Percentiles rank a stretch among this genome's conserved stretches.
phyloP scores from a whole-genome alignment of 805 yeast species.

The Limtongia smithiae region DNA sequence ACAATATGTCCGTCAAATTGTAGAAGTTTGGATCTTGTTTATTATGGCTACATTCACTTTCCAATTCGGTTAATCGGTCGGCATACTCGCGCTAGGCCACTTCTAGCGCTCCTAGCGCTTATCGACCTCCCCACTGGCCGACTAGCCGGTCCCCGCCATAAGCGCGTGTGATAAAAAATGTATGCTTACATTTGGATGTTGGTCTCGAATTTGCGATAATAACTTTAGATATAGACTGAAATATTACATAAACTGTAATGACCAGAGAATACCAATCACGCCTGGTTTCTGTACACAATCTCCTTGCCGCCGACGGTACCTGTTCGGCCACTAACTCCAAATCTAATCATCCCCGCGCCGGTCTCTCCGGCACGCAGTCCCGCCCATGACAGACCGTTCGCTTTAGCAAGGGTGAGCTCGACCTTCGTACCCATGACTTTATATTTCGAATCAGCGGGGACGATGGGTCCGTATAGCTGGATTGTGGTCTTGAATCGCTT shows the following conservation, averaged over 20 bases:
- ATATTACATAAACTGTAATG: background rate
- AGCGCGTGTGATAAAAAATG: too few species aligned
- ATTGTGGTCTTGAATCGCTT: constrained; percentile 26
- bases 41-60: too few species aligned
- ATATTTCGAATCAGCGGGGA: constrained; percentile 29
- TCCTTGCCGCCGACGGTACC: constrained; percentile 32
- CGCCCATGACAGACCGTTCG: constrained; percentile 30
- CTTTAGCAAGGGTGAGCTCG: constrained; percentile 28
- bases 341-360: constrained; percentile 33
- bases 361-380: constrained; percentile 31
- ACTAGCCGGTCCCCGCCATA: too few species aligned
- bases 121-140: too few species aligned
- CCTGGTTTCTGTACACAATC: constrained; percentile 25
- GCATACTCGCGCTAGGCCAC: too few species aligned
- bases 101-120: too few species aligned
- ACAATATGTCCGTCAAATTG: too few species aligned
- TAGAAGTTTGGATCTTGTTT: too few species aligned
- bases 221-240: background rate
- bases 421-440: constrained; percentile 31
- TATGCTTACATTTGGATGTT: too few species aligned
- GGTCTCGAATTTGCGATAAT: too few species aligned
- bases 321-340: constrained; percentile 31
- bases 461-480: constrained; percentile 29
- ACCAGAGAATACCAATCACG: constrained; percentile 1
- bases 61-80: too few species aligned